Evolutionary conservation across 1,284 basidiomycete species (phyloP).

Genomic region (Naganishia sp.): DNA sequence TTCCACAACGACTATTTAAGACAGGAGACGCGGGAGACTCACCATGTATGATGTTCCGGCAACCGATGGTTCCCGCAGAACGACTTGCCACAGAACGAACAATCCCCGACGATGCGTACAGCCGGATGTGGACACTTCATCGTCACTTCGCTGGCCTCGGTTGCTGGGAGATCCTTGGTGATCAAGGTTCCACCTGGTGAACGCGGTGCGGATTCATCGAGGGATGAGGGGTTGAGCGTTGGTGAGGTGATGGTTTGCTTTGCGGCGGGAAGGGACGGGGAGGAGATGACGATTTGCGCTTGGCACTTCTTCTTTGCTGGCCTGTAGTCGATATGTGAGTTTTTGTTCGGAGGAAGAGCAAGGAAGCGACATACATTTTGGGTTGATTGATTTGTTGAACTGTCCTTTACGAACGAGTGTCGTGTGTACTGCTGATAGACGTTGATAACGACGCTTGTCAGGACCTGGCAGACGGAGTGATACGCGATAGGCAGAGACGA

Average conservation of each 20-base stretch:
- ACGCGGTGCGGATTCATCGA: slow-evolving; percentile 45
- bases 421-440: not conserved
- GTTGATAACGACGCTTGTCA: not conserved
- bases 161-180: slow-evolving; percentile 30
- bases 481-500: not conserved
- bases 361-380: not conserved
- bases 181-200: slow-evolving; percentile 16
- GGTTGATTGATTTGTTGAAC: not conserved
- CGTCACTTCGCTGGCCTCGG: slow-evolving; percentile 40
- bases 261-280: slow-evolving; percentile 40
- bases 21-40: slow-evolving; percentile 35
- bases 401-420: slow-evolving; percentile 1
- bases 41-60: slow-evolving; percentile 56
- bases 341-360: not conserved
- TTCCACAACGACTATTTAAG: not conserved
- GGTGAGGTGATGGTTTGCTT: slow-evolving; percentile 33
- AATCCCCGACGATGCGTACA: slow-evolving; percentile 53
- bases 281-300: slow-evolving; percentile 51
- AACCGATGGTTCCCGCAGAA: slow-evolving; percentile 54
- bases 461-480: not conserved
- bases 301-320: slow-evolving; percentile 54
- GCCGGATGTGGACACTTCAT: slow-evolving; percentile 50
- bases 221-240: slow-evolving; percentile 35
- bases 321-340: slow-evolving; percentile 38
- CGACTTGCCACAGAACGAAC: slow-evolving; percentile 53